Evolutionary conservation across 192 early-diverging fungal genomes (phyloP).

Genomic region (Podila horticola): DNA sequence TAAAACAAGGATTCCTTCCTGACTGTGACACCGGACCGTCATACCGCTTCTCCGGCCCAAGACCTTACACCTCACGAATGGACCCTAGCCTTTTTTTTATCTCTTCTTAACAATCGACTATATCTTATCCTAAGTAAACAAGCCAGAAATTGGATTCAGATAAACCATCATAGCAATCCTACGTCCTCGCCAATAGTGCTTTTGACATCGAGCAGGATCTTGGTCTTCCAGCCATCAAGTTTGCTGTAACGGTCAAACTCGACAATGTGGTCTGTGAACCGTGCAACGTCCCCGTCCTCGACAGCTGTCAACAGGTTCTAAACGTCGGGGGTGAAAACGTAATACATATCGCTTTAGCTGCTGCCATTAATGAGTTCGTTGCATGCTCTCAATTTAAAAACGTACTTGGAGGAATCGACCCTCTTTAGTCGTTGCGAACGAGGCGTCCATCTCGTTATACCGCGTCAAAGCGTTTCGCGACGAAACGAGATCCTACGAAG

Average conservation of each 20-base stretch:
- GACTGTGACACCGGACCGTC: no score
- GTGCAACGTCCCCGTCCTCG: constrained; percentile 82
- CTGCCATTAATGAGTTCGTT: not conserved
- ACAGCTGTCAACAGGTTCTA: constrained; percentile 77
- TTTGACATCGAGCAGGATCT: constrained; percentile 88
- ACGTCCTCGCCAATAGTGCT: constrained; percentile 76
- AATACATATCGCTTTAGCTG: not conserved
- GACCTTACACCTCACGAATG: no score
- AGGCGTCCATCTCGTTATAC: constrained; percentile 89
- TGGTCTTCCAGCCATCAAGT: constrained; percentile 98
- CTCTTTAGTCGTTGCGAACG: constrained; percentile 87
- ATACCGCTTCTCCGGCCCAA: no score
- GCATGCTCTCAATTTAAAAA: not conserved
- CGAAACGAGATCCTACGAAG: constrained; percentile 76
- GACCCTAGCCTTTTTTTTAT: no score
- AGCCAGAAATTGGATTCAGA: no score
- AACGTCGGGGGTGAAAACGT: no score
- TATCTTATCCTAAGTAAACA: no score
- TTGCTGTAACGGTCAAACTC: constrained; percentile 90
- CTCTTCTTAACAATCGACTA: no score
- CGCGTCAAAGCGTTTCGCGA: constrained; percentile 77
- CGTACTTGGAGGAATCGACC: constrained; percentile 76
- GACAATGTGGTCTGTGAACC: constrained; percentile 82
- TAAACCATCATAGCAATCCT: no score
- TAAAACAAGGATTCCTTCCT: no score